Base-by-base conservation (phyloP, 345 rosid genomes). In the Erysimum cheiranthoides region DNA sequence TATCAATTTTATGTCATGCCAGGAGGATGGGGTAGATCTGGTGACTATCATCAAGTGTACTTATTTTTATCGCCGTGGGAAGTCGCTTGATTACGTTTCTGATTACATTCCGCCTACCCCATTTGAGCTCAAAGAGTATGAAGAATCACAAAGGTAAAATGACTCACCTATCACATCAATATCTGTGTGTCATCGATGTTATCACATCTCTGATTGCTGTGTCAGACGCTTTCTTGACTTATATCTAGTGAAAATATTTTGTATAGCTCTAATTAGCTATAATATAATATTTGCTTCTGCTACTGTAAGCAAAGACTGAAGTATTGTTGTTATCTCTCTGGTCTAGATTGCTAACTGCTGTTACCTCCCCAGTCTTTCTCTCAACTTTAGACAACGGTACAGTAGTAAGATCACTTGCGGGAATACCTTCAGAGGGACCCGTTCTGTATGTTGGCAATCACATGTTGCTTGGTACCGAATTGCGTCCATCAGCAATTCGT, bases 341-440 rank as follows among this genome's bases (percentile, higher is more conserved):
- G 14, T 38, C 27, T 86, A 91, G 97, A 72, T 67, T 70, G 32
- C 1, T 85, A 13, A 70, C 51, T n/a, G 40, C 42, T 73, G 84
- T 84, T 51, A 8, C 66, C 21, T 66, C 89, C 74, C 68, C 94
- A 4, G 87, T 86, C 2, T 59, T 81, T 73, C 85, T 87, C 66
- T 93, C 98, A 39, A 94, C 98, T 65, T 68, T 85, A 75, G 88
- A 89, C 14, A 82, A 89, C 21, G 96, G 87, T 61, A 80, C 52
- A 76, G 85, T 91, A 54, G 93, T 91, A 75, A 85, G 75, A 84
- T 90, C 95, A 12, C 96, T 94, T 61, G 84, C 77, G 0, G 97
- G 93, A 43, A 82, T 94, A 81, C 98, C 96, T 38, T 68, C 78
- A 34, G 86, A 91, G 73, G 98, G 98, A 71, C 98, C 93, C 0